Conservation (phyloP, 306 rosid genomes). For the Betula pendula region DNA sequence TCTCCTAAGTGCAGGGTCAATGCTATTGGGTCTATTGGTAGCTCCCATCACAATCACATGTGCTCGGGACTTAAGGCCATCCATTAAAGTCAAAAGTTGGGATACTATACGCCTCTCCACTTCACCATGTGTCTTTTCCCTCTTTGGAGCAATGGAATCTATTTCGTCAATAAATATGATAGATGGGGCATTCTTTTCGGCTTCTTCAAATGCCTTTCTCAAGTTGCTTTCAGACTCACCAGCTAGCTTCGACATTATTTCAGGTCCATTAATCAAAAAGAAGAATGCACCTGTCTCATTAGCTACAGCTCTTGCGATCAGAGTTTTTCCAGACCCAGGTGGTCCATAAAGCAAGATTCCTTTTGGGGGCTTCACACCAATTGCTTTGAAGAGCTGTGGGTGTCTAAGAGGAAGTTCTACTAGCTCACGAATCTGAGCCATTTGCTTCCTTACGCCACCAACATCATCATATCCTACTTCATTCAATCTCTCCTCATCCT, state of each 20-base stretch:
- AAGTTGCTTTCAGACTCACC: constrained; percentile 73
- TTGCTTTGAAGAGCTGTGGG: constrained; percentile 70
- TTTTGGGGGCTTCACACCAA: constrained; percentile 74
- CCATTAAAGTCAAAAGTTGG: constrained; percentile 74
- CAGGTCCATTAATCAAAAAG: constrained; percentile 68
- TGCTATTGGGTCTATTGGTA: constrained; percentile 65
- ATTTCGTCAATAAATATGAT: constrained; percentile 66
- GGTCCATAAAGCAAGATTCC: constrained; percentile 76
- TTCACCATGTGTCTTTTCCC: constrained; percentile 77
- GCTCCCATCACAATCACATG: constrained; percentile 68
- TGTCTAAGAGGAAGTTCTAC: constrained; percentile 77
- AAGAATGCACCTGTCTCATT: constrained; percentile 79
- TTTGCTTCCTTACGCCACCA: constrained; percentile 79
- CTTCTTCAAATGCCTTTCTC: constrained; percentile 77
- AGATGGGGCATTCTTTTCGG: constrained; percentile 73
- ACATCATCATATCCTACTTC: constrained; percentile 71
- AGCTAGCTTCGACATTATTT: constrained; percentile 77
- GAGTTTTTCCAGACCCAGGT: constrained; percentile 72
- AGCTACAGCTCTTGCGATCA: constrained; percentile 71
- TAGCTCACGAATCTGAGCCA: constrained; percentile 77
- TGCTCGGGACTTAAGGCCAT: constrained; percentile 64
- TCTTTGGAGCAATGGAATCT: constrained; percentile 74
- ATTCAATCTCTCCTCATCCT: constrained; percentile 64
- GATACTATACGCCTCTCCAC: constrained; percentile 73
- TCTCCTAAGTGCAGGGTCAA: constrained; percentile 70